Conservation (phyloP, 2,329 filamentous ascomycete genomes). For the Pseudogymnoascus sp. region DNA sequence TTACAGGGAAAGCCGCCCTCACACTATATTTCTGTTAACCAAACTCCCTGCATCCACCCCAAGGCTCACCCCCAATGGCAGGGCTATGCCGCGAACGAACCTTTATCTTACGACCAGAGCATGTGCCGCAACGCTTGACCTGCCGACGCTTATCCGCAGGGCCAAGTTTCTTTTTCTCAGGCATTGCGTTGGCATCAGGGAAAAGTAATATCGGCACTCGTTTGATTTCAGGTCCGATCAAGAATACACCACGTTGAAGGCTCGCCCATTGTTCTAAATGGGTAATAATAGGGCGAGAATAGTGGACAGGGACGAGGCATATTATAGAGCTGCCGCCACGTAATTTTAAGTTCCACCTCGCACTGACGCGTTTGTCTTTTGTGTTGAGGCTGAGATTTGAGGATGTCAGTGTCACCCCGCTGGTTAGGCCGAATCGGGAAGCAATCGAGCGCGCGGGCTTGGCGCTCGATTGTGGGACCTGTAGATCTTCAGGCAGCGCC, state of each 20-base stretch:
- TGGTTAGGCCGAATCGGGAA: slow-evolving; percentile 13
- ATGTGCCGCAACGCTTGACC: slow-evolving; percentile 16
- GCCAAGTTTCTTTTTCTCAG: slow-evolving; percentile 9
- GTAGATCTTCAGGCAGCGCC: background rate
- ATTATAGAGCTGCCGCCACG: slow-evolving; percentile 1
- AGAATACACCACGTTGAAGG: background rate
- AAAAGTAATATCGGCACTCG: background rate
- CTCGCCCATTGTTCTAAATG: background rate
- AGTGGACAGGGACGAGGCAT: background rate
- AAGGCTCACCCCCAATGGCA: background rate
- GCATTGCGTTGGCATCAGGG: background rate
- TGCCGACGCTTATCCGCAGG: slow-evolving; percentile 15
- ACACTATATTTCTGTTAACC: slow-evolving; percentile 14
- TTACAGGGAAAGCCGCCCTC: slow-evolving; percentile 16
- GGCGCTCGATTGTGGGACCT: background rate
- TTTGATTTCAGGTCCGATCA: background rate
- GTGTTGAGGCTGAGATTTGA: slow-evolving; percentile 5
- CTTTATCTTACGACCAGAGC: slow-evolving; percentile 17
- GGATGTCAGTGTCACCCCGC: background rate
- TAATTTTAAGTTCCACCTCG: background rate
- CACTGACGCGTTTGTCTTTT: background rate
- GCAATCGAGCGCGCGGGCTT: slow-evolving; percentile 12
- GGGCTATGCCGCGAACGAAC: slow-evolving; percentile 7
- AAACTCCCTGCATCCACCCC: background rate
- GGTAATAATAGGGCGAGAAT: background rate